Evolutionary conservation across 1,284 basidiomycete species (phyloP).

Genomic region (Ganoderma leucocontextum): DNA sequence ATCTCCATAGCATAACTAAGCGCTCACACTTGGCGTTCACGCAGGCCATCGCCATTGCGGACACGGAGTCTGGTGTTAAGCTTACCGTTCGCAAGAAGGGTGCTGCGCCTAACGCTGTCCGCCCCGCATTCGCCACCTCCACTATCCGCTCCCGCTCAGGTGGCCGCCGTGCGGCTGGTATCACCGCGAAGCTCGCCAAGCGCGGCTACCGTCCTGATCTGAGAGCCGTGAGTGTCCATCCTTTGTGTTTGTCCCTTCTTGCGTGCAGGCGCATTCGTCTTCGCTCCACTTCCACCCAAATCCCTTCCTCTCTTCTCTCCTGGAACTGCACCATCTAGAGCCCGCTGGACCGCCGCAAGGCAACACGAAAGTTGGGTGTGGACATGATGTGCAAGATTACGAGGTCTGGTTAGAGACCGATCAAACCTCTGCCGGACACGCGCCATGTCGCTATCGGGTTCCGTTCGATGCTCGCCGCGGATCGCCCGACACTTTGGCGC

Average conservation of each 20-base stretch:
- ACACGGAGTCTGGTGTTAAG: slow-evolving; percentile 67
- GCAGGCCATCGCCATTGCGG: slow-evolving; percentile 76
- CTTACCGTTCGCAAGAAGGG: slow-evolving; percentile 78
- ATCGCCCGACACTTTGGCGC: slow-evolving; percentile 73
- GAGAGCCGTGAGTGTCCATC: slow-evolving; percentile 69
- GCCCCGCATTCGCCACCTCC: slow-evolving; percentile 55
- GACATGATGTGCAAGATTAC: slow-evolving; percentile 83
- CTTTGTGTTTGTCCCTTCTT: slow-evolving; percentile 20
- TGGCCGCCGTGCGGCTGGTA: slow-evolving; percentile 77
- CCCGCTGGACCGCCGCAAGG: slow-evolving; percentile 55
- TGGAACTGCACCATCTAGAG: slow-evolving; percentile 66
- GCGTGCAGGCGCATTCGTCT: slow-evolving; percentile 24
- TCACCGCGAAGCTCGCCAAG: slow-evolving; percentile 72
- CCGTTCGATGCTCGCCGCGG: slow-evolving; percentile 69
- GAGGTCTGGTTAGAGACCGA: slow-evolving; percentile 56
- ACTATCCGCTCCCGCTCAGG: slow-evolving; percentile 78
- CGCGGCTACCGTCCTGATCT: slow-evolving; percentile 87
- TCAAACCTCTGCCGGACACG: slow-evolving; percentile 66
- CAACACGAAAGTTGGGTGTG: slow-evolving; percentile 83
- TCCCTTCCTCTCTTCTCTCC: background rate
- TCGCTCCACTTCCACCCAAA: slow-evolving; percentile 10
- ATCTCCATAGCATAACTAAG: background rate
- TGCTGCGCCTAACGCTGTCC: slow-evolving; percentile 63
- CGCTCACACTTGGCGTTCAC: slow-evolving; percentile 8
- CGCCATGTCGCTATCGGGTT: slow-evolving; percentile 79